Evolutionary conservation across 208 protist genomes (phyloP).

Genomic region (Leishmania tarentolae): DNA sequence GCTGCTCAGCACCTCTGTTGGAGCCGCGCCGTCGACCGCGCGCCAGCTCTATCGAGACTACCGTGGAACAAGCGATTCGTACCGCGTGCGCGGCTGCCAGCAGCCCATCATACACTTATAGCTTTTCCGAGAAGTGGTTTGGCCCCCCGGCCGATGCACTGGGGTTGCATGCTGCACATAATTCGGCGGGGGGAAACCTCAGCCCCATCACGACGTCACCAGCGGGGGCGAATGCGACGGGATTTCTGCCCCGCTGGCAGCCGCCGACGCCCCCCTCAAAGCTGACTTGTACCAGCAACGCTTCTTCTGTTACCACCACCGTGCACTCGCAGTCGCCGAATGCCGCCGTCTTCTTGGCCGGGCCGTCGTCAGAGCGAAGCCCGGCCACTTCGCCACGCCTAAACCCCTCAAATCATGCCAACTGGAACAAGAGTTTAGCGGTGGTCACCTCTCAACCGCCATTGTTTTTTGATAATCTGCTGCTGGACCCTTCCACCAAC

Average conservation of each 20-base stretch:
- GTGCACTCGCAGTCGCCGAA: slow-evolving; percentile 1
- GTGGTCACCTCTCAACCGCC: slow-evolving; percentile 61
- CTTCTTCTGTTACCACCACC: not conserved
- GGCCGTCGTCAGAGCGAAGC: not conserved
- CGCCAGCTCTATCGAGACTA: not conserved
- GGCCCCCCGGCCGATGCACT: not conserved
- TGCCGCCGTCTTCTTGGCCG: not conserved
- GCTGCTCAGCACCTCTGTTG: not conserved
- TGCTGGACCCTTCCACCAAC: slow-evolving; percentile 55
- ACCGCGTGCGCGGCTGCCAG: not conserved
- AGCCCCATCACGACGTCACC: not conserved
- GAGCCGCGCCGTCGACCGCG: not conserved
- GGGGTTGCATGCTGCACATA: not conserved
- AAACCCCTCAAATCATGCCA: not conserved
- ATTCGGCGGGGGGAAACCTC: not conserved
- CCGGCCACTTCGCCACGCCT: not conserved
- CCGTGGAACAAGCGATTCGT: not conserved
- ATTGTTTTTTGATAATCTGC: slow-evolving; percentile 57
- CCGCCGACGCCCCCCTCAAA: not conserved
- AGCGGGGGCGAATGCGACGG: not conserved
- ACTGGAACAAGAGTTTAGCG: not conserved
- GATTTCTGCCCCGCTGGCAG: not conserved
- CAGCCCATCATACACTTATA: not conserved
- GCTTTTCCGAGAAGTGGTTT: slow-evolving; percentile 1
- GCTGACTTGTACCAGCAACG: not conserved